These are phyloP conservation scores for Euphorbia pulcherrima DNA, from an alignment of 345 rosid species.

Conservation along the genomic window DNA sequence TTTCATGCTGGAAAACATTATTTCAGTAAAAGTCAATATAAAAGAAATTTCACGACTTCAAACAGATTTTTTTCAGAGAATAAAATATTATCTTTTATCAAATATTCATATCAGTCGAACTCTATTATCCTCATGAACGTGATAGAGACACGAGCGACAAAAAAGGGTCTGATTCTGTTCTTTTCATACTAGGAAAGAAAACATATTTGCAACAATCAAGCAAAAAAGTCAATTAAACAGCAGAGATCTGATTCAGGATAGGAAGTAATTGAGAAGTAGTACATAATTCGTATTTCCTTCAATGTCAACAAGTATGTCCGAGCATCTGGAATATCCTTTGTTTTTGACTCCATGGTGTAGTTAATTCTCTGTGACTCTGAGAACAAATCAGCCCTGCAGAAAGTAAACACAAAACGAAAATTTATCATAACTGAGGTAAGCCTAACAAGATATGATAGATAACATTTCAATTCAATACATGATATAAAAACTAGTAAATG, in stretches of 20 bases:
- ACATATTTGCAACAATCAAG: too few relatives aligned
- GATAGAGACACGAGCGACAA: too few relatives aligned
- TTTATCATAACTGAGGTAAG: slow-evolving; percentile 5
- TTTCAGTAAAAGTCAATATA: not conserved
- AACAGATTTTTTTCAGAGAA: too few relatives aligned
- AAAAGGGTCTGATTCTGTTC: too few relatives aligned
- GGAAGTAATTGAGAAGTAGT: slow-evolving; percentile 1
- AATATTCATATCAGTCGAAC: too few relatives aligned
- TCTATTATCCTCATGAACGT: too few relatives aligned
- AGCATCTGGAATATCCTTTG: slow-evolving; percentile 77
- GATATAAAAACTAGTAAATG: not conserved
- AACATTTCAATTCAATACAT: not conserved
- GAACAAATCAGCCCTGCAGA: slow-evolving; percentile 75
- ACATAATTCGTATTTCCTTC: slow-evolving; percentile 60
- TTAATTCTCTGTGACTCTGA: slow-evolving; percentile 81
- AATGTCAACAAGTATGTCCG: slow-evolving; percentile 72
- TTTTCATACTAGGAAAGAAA: too few relatives aligned
- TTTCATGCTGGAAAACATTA: not conserved
- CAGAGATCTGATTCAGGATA: not conserved
- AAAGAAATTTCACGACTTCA: too few relatives aligned
- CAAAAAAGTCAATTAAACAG: too few relatives aligned
- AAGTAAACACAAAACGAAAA: slow-evolving; percentile 16
- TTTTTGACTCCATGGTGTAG: slow-evolving; percentile 54
- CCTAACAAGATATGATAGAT: not conserved
- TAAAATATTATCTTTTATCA: too few relatives aligned